Percentiles rank a stretch among this genome's conserved stretches.
Evolutionary conservation across 768 basidiomycete genomes (phyloP).

Genomic region (Rhizopogon sp.): DNA sequence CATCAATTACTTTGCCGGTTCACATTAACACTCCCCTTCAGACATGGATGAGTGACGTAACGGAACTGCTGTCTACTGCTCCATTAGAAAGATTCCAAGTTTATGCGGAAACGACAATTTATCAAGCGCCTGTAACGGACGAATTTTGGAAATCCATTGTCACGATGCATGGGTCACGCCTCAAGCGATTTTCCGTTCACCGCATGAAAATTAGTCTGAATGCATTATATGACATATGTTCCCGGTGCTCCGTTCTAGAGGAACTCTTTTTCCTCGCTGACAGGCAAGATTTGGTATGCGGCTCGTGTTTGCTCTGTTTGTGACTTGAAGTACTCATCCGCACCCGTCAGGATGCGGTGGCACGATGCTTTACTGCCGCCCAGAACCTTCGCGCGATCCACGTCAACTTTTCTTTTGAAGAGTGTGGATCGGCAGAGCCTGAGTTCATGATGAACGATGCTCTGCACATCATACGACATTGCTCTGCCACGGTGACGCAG

Average conservation of each 20-base stretch:
- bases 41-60: constrained; percentile 42
- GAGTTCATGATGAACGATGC: constrained; percentile 29
- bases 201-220: constrained; percentile 51
- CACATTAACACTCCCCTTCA: constrained; percentile 30
- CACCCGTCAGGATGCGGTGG: constrained; percentile 12
- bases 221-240: constrained; percentile 50
- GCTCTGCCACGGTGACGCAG: constrained; percentile 47
- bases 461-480: constrained; percentile 41
- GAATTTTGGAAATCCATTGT: constrained; percentile 51
- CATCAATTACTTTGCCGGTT: constrained; percentile 55
- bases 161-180: constrained; percentile 40
- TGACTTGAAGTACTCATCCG: neutral
- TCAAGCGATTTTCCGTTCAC: constrained; percentile 59
- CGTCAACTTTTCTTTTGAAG: constrained; percentile 42
- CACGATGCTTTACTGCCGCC: constrained; percentile 37
- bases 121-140: constrained; percentile 35
- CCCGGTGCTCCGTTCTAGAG: constrained; percentile 46
- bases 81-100: constrained; percentile 61
- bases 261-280: constrained; percentile 61
- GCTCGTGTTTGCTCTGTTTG: neutral
- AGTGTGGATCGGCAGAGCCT: constrained; percentile 13
- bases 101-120: constrained; percentile 43
- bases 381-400: constrained; percentile 52
- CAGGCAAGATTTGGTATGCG: constrained; percentile 40
- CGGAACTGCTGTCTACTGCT: constrained; percentile 37